Conservation (phyloP, 768 basidiomycete genomes). For the Psilocybe sp. region DNA sequence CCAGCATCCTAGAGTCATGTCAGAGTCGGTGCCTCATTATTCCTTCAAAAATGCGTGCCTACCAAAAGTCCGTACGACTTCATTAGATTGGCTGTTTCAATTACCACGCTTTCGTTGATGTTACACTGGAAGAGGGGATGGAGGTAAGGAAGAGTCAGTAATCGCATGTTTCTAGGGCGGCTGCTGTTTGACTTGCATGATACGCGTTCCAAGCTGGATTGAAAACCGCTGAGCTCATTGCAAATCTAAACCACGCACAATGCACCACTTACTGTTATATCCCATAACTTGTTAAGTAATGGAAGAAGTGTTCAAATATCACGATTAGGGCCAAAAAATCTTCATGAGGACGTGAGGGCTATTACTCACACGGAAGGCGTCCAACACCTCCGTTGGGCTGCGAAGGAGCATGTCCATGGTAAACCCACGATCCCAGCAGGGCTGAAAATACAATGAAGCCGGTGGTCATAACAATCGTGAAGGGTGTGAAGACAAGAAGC, state of each 20-base stretch:
- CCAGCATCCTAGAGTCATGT: slow-evolving; percentile 65
- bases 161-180: too few species aligned
- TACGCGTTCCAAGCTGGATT: slow-evolving; percentile 63
- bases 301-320: too few species aligned
- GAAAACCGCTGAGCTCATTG: neutral
- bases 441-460: slow-evolving; percentile 13
- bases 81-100: slow-evolving; percentile 48
- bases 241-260: too few species aligned
- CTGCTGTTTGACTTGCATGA: slow-evolving; percentile 33
- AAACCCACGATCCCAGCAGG: slow-evolving; percentile 11
- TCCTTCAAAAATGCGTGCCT: too few species aligned
- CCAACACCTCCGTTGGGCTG: slow-evolving; percentile 6
- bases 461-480: slow-evolving; percentile 16
- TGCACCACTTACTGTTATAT: slow-evolving; percentile 56
- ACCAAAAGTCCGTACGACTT: slow-evolving; percentile 51
- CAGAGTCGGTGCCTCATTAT: too few species aligned
- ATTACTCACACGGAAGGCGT: slow-evolving; percentile 12
- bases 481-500: slow-evolving; percentile 19
- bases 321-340: too few species aligned
- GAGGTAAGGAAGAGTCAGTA: too few species aligned
- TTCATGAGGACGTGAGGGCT: too few species aligned
- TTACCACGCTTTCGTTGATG: slow-evolving; percentile 51
- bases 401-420: neutral
- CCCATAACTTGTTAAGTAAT: slow-evolving; percentile 41
- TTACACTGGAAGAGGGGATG: slow-evolving; percentile 41